Base-by-base conservation (phyloP, 2,329 filamentous ascomycete genomes). In the Fusarium sublunatum region DNA sequence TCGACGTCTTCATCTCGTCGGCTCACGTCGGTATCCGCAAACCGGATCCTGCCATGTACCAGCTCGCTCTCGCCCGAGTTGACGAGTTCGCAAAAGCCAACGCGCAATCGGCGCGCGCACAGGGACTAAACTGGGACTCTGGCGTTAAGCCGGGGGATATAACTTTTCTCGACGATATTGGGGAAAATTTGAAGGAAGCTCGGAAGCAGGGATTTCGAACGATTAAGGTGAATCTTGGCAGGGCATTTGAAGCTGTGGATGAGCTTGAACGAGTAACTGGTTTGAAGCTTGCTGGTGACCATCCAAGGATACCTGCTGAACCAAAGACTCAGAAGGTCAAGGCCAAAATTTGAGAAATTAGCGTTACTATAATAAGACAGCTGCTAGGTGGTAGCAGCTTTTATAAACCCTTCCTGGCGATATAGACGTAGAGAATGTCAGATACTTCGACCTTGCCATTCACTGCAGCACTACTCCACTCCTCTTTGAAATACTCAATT, bases 131-230 rank as follows among this genome's bases (percentile, higher is more conserved):
- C 5, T 84, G 83, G 80, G 75, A 74, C 13, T 76, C 48, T 5
- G 79, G 83, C 0, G 80, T 96, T 8, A 75, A 78, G 53, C 78
- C 89, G 0, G 79, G 79, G 1, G 92, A 97, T 52, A 81, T 97
- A 40, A 77, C 96, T 5, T 99, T 99, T 74, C 77, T 97, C 45
- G 95, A 97, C 74, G 93, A 97, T 70, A 97, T 99, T 74, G 95
- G 95, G 2, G 88, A 93, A 76, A 99, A 99, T 74, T 76, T 98
- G 55, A 95, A 93, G 80, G 89, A 84, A 40, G 95, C 88, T 1
- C 91, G 83, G 76, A 83, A 83, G 44, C 79, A 88, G 22, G 94
- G 94, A 0, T 89, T 98, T 75, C 78, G 83, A 53, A 98, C 94
- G 0, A 84, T 98, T 65, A 97, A 94, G 77, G 95, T 98, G 1